These are phyloP conservation scores for Mortierella sp. DNA, from an alignment of 371 early-diverging fungal species.

Conservation along the genomic window DNA sequence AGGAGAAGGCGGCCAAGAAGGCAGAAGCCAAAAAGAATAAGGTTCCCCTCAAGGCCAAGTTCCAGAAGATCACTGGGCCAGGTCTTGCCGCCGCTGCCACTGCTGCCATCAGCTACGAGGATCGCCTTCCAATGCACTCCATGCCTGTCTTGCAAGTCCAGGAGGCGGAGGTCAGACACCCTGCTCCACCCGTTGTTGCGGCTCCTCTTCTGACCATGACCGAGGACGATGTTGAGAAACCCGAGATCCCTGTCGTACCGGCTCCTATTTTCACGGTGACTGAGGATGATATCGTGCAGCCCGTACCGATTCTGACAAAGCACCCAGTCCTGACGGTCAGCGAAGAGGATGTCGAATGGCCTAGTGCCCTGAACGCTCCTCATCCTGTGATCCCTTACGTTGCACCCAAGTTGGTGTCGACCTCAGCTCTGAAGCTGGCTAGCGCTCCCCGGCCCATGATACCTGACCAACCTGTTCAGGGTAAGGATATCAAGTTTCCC, in stretches of 20 bases:
- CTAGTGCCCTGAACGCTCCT: slow-evolving; percentile 12
- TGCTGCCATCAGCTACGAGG: slow-evolving; percentile 16
- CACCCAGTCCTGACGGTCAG: slow-evolving; percentile 14
- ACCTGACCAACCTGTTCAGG: slow-evolving; percentile 7
- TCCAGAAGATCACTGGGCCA: slow-evolving; percentile 1
- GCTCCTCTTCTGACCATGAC: slow-evolving; percentile 16
- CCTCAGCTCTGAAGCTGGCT: slow-evolving; percentile 14
- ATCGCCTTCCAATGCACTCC: slow-evolving; percentile 6
- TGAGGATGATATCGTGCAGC: slow-evolving; percentile 43
- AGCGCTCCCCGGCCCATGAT: slow-evolving; percentile 28
- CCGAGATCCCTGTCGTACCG: slow-evolving; percentile 16
- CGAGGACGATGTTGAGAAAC: slow-evolving; percentile 44
- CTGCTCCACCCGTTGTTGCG: not conserved
- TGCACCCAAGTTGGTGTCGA: slow-evolving; percentile 16
- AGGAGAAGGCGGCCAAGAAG: slow-evolving; percentile 13
- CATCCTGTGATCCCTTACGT: slow-evolving; percentile 29
- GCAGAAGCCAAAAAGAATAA: not conserved
- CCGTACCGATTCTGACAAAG: slow-evolving; percentile 10
- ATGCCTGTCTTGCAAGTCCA: not conserved
- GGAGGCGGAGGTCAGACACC: not conserved
- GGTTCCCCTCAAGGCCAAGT: slow-evolving; percentile 12
- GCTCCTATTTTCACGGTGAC: slow-evolving; percentile 26
- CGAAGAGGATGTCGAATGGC: slow-evolving; percentile 36
- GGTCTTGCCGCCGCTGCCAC: slow-evolving; percentile 14
- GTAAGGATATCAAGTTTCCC: slow-evolving; percentile 25